Evolutionary conservation across 257 asterid species (phyloP), one percentile per base, ranked within the genome.

Genomic region (Ilex asprella): DNA sequence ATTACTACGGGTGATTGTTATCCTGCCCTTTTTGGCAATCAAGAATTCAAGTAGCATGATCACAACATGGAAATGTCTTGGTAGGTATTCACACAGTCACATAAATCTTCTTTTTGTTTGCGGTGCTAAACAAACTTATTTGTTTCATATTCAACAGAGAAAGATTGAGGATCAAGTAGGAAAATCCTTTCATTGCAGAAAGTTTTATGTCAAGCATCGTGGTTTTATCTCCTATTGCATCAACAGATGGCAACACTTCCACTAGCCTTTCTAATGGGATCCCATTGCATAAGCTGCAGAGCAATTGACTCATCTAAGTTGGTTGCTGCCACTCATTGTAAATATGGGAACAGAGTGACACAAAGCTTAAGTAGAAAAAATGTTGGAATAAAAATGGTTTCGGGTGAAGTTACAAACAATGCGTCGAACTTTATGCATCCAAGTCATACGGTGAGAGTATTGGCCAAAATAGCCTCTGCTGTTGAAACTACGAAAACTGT

Each of bases 181-280:
- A 21, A 15, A 21, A 53, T 16, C 27, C 30, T 5, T 21, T 7
- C 31, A 12, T 56, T 43, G 59, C 56, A 39, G 31, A 44, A 53
- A 62, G 15, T 6, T 58, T 47, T 57, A 68, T 72, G 77, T 57
- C 55, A 53, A 59, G 54, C 46, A n/a, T 29, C 56, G 58, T 68
- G 31, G 49, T 32, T 16, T 56, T 60, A 27, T 60, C 39, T 39
- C 10, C 67, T 69, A 64, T 60, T 62, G 49, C 68, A 44, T 47
- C 60, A 65, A 53, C 16, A 60, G 60, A 73, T 76, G 81, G 84
- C 81, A 58, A 64, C 73, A 78, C 78, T 74, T 73, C 80, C 69
- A 56, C 51, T 78, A 49, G 76, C 78, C 16, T 56, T 78, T 47
- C 69, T 53, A 55, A 72, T 60, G 75, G 86, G 74, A 60, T 62